phyloP scores from a whole-genome alignment of 495 filamentous ascomycete species.

The Neurospora sp. region DNA sequence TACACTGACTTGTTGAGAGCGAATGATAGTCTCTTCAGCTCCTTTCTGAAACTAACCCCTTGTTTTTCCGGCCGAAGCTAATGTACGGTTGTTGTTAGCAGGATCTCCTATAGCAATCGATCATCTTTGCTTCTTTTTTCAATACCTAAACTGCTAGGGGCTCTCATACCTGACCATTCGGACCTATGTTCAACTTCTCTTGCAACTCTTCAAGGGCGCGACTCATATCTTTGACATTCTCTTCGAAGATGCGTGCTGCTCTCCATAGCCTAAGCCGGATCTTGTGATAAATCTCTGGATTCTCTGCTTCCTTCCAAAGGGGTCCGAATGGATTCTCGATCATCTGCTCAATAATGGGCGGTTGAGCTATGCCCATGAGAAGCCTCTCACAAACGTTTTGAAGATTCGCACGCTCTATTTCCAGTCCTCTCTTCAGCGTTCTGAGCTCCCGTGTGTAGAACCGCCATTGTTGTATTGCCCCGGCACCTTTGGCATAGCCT shows the following conservation, averaged over 20 bases:
- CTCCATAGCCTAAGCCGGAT: slow-evolving; percentile 13
- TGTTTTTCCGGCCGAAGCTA: not conserved
- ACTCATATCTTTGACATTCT: slow-evolving; percentile 12
- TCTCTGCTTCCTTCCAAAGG: slow-evolving; percentile 7
- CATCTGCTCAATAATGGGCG: slow-evolving; percentile 15
- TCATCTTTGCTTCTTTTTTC: no score
- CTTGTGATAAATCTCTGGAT: slow-evolving; percentile 4
- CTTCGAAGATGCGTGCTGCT: slow-evolving; percentile 9
- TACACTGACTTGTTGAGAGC: slow-evolving; percentile 18
- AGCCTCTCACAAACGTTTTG: slow-evolving; percentile 25
- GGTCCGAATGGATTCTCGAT: slow-evolving; percentile 15
- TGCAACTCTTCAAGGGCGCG: slow-evolving; percentile 12
- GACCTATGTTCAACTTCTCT: slow-evolving; percentile 8
- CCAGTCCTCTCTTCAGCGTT: slow-evolving; percentile 20
- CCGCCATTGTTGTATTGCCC: slow-evolving; percentile 13
- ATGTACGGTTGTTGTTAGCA: not conserved
- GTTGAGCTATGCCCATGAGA: slow-evolving; percentile 15
- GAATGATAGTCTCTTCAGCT: slow-evolving; percentile 22
- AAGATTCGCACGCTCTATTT: slow-evolving; percentile 23
- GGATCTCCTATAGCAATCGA: no score
- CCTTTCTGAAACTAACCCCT: not conserved
- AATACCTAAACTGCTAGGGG: not conserved
- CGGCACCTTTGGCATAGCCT: slow-evolving; percentile 23
- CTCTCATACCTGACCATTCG: slow-evolving; percentile 7
- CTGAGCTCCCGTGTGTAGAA: slow-evolving; percentile 22